Evolutionary conservation across 176 grass and related monocot species (phyloP).

Genomic region (Tillandsia fasciculata): DNA sequence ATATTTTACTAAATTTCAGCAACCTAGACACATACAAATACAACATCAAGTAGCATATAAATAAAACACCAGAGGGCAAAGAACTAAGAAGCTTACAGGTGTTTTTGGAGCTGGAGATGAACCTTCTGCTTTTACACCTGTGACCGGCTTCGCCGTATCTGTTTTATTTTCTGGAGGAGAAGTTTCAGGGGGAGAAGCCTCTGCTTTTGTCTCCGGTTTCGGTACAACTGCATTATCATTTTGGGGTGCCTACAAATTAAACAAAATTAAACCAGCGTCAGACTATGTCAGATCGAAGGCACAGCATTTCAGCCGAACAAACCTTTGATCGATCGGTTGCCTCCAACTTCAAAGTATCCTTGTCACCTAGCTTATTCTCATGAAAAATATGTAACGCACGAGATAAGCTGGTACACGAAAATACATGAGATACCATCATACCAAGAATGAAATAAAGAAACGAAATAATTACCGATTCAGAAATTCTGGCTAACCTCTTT

Average conservation of each 20-base stretch:
- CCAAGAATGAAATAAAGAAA: conserved; percentile 11
- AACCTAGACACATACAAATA: background rate
- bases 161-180: conserved; percentile 39
- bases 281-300: background rate
- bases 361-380: conserved; percentile 44
- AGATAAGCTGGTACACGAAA: conserved; percentile 42
- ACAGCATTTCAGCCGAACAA: background rate
- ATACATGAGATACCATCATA: conserved; percentile 10
- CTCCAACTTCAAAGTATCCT: conserved; percentile 47
- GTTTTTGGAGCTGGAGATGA: conserved; percentile 35
- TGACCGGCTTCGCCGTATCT: conserved; percentile 38
- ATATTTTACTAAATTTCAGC: too few species aligned
- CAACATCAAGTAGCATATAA: background rate
- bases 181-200: conserved; percentile 23
- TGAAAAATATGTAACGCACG: conserved; percentile 74
- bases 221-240: conserved; percentile 29
- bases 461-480: background rate
- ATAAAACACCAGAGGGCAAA: background rate
- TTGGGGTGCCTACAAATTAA: conserved; percentile 32
- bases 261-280: background rate
- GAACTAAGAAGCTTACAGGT: conserved; percentile 28
- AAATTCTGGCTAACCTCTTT: conserved; percentile 38
- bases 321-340: conserved; percentile 34
- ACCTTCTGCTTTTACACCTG: conserved; percentile 45
- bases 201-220: conserved; percentile 61